Conservation (phyloP, 768 basidiomycete species). For the Butyriboletus loyo region DNA sequence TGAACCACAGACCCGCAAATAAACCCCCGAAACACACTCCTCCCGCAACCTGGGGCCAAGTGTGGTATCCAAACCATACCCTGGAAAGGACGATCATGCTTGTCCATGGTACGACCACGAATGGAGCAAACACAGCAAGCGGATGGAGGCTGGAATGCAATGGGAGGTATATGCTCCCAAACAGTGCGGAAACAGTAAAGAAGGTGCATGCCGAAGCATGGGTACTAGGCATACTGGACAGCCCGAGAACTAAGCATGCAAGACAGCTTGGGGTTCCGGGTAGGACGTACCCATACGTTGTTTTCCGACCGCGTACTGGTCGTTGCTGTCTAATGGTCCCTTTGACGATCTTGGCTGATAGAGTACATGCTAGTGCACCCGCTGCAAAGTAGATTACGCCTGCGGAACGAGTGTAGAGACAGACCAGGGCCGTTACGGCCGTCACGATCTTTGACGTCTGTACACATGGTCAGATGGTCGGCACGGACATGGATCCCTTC, state of each 20-base stretch:
- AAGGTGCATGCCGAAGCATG: constrained; percentile 70
- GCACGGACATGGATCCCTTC: not conserved
- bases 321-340: constrained; percentile 60
- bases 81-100: constrained; percentile 56
- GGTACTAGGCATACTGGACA: constrained; percentile 77
- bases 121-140: constrained; percentile 32
- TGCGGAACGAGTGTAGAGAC: constrained; percentile 61
- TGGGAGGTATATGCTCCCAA: constrained; percentile 58
- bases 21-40: constrained; percentile 54
- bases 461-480: not conserved
- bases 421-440: constrained; percentile 42
- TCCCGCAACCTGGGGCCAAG: constrained; percentile 61
- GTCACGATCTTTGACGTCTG: constrained; percentile 64
- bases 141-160: constrained; percentile 52
- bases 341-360: constrained; percentile 63
- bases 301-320: constrained; percentile 47
- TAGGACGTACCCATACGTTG: constrained; percentile 63
- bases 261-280: not conserved
- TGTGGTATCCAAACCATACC: constrained; percentile 77
- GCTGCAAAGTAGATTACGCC: constrained; percentile 57
- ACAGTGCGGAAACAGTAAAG: constrained; percentile 56
- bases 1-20: constrained; percentile 57
- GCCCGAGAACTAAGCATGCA: not conserved
- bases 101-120: constrained; percentile 56
- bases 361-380: constrained; percentile 54